A percentile compares a stretch with the other conserved stretches of the same genome.
phyloP scores from a whole-genome alignment of 2,329 filamentous ascomycete species.

The Biscogniauxia mediterranea region DNA sequence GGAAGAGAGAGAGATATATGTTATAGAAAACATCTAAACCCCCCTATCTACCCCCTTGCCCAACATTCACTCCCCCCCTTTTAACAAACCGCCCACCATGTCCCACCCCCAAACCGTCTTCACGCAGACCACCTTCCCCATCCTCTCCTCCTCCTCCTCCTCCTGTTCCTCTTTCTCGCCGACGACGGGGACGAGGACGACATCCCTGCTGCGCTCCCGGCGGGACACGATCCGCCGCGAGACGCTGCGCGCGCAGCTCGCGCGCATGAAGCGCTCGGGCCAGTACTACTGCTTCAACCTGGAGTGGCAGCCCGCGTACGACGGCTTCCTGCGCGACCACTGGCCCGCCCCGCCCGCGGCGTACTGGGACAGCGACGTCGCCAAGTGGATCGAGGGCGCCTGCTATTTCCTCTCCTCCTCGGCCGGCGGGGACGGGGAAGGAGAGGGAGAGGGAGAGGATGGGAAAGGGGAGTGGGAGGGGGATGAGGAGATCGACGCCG shows the following conservation, averaged over 20 bases:
- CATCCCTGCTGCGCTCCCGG: constrained; percentile 36
- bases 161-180: no score
- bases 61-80: no score
- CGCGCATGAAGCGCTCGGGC: constrained; percentile 52
- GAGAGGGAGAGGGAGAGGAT: no score
- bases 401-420: constrained; percentile 49
- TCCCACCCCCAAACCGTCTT: constrained; percentile 43
- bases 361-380: constrained; percentile 57
- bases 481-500: constrained; percentile 46
- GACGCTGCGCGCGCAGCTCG: constrained; percentile 51
- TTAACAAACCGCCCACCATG: constrained; percentile 39
- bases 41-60: no score
- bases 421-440: not conserved
- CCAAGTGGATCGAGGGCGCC: constrained; percentile 62
- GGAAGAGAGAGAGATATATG: no score
- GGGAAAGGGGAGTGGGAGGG: constrained; percentile 28
- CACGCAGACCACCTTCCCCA: constrained; percentile 35
- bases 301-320: constrained; percentile 54
- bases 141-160: no score
- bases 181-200: constrained; percentile 8
- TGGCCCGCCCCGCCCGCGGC: constrained; percentile 58
- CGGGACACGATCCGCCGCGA: constrained; percentile 33
- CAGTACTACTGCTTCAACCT: constrained; percentile 58
- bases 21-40: no score
- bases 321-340: constrained; percentile 40